Base-by-base conservation (phyloP, 441 rosid genomes). In the Adansonia rubrostipa region DNA sequence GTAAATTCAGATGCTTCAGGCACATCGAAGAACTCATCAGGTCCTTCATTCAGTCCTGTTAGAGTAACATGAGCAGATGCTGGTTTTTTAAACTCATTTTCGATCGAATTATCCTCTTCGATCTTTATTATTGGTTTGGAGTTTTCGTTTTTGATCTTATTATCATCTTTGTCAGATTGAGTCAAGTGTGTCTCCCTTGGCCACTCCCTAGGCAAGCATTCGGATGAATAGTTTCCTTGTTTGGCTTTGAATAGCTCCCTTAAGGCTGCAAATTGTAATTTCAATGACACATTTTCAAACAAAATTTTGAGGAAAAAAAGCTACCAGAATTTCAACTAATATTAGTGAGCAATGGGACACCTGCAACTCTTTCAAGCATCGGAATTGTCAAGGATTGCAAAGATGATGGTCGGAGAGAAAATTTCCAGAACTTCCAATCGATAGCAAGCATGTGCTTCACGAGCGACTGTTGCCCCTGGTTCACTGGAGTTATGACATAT, bases 401-500 rank as follows among this genome's bases (percentile, higher is more conserved):
- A 45, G 91, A 86, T 24, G 98, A 77, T 68, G 92, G 92, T 22
- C 86, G 84, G 60, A 91, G 67, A 80, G 88, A 90, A 75, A 88
- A 75, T 82, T 88, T 94, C 99, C 98, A 92, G 74, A 80, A 91
- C 82, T 89, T 93, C 98, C 99, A 94, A 80, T 96, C 96, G 63
- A 92, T 83, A 47, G 99, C 90, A 69, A 96, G 90, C 99, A 96
- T 96, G 87, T 96, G 98, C 73, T 91, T 96, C 28, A 96, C 98
- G 57, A 91, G 77, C 28, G 99, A 89, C 66, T 88, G 87, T 66
- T 85, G 89, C 73, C 95, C 98, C 65, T 94, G 84, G 83, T 82
- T 84, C 44, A 85, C 82, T 1, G 98, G 99, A 79, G 92, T 85
- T 74, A 94, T 85, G 24, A 96, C 98, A 74, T 86, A 96, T 50